Percentiles rank a stretch among this genome's conserved stretches.
Conservation (phyloP, 2,329 filamentous ascomycete species). For the Claviceps sp. region DNA sequence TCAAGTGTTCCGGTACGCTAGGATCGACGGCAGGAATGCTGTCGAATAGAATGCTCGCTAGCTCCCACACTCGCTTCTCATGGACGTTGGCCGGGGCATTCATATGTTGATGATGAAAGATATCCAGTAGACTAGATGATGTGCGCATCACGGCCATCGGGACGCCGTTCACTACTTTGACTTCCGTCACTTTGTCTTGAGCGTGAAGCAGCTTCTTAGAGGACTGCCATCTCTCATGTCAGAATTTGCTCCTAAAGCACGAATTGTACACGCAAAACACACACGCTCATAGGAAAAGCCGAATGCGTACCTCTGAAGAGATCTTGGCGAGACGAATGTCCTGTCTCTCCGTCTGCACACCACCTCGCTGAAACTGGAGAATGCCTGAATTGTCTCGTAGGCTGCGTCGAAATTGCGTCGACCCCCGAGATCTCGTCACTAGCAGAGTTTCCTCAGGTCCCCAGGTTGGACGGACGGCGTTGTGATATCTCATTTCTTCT, state of each 20-base stretch:
- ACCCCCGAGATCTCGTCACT: slow-evolving; percentile 29
- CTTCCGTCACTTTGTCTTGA: slow-evolving; percentile 41
- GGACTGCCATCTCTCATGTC: slow-evolving; percentile 24
- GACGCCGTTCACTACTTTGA: slow-evolving; percentile 40
- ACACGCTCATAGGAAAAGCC: background rate
- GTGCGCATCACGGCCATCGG: slow-evolving; percentile 42
- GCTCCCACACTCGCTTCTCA: slow-evolving; percentile 69
- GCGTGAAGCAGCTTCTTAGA: slow-evolving; percentile 39
- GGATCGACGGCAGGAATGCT: slow-evolving; percentile 32
- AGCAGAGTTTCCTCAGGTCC: slow-evolving; percentile 60
- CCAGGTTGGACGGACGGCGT: slow-evolving; percentile 68
- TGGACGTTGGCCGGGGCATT: slow-evolving; percentile 36
- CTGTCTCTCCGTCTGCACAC: slow-evolving; percentile 48
- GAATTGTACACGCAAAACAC: background rate
- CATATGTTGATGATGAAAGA: slow-evolving; percentile 28
- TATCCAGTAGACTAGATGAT: slow-evolving; percentile 19
- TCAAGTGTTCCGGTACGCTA: slow-evolving; percentile 23
- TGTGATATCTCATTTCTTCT: slow-evolving; percentile 54
- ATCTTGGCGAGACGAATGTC: slow-evolving; percentile 54
- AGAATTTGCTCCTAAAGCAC: background rate
- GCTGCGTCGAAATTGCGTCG: slow-evolving; percentile 24
- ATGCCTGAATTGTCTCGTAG: slow-evolving; percentile 16
- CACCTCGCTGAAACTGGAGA: slow-evolving; percentile 22
- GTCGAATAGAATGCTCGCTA: slow-evolving; percentile 81
- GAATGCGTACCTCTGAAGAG: slow-evolving; percentile 33